These are phyloP conservation scores for Ampelocalamus luodianensis DNA, from an alignment of 176 grass and related monocot genomes.

Conservation along the genomic window DNA sequence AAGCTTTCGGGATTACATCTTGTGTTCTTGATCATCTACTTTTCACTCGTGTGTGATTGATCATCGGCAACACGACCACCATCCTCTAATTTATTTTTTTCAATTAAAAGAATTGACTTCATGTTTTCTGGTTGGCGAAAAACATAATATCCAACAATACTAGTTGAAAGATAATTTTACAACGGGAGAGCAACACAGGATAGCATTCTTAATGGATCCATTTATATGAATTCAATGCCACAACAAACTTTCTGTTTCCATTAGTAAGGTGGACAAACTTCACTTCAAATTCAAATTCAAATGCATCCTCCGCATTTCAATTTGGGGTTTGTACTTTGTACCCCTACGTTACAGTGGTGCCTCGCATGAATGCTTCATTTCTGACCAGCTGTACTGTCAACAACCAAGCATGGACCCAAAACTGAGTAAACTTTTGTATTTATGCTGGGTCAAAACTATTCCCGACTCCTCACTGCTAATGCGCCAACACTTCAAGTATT, in stretches of 20 bases:
- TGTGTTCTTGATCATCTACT: no score
- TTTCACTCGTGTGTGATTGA: no score
- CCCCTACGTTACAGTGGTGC: neutral
- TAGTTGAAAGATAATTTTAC: neutral
- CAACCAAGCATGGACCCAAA: neutral
- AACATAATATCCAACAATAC: neutral
- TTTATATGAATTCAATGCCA: neutral
- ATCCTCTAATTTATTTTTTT: no score
- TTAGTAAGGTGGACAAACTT: neutral
- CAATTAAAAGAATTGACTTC: neutral
- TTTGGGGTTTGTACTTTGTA: neutral
- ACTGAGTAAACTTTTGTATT: neutral
- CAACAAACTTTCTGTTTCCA: neutral
- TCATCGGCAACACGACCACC: no score
- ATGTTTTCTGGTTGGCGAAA: neutral
- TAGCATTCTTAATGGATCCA: neutral
- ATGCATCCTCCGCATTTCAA: neutral
- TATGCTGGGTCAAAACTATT: no score
- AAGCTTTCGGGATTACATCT: no score
- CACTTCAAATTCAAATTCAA: neutral
- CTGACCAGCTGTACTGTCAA: neutral
- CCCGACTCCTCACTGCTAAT: no score
- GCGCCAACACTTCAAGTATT: no score
- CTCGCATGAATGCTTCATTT: slow-evolving; percentile 1
- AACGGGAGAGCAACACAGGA: neutral